Evolutionary conservation across 2,329 filamentous ascomycete species (phyloP), one percentile per base, ranked within the genome.

Genomic region (Colletotrichum tropicale): DNA sequence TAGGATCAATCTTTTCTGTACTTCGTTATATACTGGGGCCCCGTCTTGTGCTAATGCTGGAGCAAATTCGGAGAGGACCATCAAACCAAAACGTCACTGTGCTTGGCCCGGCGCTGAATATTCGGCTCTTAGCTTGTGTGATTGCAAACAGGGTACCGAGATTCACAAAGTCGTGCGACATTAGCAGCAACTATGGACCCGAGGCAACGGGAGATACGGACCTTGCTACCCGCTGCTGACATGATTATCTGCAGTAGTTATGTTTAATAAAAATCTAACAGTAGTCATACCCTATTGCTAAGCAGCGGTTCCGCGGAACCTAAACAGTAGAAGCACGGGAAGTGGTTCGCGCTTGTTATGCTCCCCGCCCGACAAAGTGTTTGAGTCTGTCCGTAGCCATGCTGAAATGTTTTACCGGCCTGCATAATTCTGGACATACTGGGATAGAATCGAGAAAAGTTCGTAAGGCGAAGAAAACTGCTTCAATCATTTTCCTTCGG

Each of bases 31-130:
- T n/a, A 43, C 36, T 10, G 16, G 36, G 10, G 36, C n/a, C 3
- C 38, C 18, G 5, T 3, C 38, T n/a, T 48, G 9, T 48, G 18
- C 5, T 2, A n/a, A 48, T 12, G 18, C 3, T 48, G 0, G 9
- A n/a, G 18, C 18, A 5, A 12, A 12, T 48, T 7, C 0, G 38
- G 5, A 48, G 18, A 48, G 18, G 18, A 10, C 0, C 0, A 7
- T 48, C 38, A 48, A 5, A 12, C 38, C 38, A 3, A n/a, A 6
- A n/a, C 7, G 18, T 48, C 8, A 48, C 3, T 6, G 1, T 48
- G 3, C 10, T 48, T 48, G 18, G 10, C 18, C 38, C 18, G 38
- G 38, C 38, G 9, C 18, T 48, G 18, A 48, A 48, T 12, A 10
- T 12, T n/a, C 5, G 18, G 38, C 38, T n/a, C 38, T n/a, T 0